These are phyloP conservation scores for Hypholoma sublateritium DNA, from an alignment of 768 basidiomycete genomes.

Conservation along the genomic window DNA sequence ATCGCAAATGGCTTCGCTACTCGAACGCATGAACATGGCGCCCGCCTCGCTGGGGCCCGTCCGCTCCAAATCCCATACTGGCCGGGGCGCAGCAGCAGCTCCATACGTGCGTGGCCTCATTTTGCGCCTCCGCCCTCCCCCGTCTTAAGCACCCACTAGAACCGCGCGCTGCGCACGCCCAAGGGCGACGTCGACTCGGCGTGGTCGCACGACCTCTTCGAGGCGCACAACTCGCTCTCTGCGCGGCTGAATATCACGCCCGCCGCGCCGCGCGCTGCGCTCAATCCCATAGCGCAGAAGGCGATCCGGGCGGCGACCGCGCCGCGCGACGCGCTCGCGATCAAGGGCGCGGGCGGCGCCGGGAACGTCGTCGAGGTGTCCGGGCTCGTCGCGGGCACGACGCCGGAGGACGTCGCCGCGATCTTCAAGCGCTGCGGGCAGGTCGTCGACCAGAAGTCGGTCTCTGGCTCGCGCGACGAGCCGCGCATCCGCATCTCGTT, in stretches of 20 bases:
- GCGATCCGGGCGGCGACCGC: conserved; percentile 63
- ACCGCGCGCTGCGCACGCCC: conserved; percentile 52
- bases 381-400: conserved; percentile 74
- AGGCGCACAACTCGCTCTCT: conserved; percentile 59
- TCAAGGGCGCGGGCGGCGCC: conserved; percentile 66
- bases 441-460: conserved; percentile 48
- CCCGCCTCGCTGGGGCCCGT: conserved; percentile 44
- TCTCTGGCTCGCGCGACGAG: conserved; percentile 33
- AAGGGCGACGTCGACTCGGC: conserved; percentile 65
- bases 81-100: conserved; percentile 39
- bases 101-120: conserved; percentile 52
- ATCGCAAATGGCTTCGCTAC: conserved; percentile 51
- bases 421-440: conserved; percentile 82
- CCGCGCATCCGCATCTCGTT: conserved; percentile 73
- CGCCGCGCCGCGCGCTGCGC: conserved; percentile 48
- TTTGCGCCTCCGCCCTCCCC: conserved; percentile 19
- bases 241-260: conserved; percentile 52
- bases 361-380: conserved; percentile 76
- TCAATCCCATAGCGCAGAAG: conserved; percentile 52
- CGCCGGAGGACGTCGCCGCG: conserved; percentile 79
- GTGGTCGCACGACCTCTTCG: conserved; percentile 76
- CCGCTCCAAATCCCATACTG: conserved; percentile 39
- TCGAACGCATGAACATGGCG: conserved; percentile 55
- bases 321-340: conserved; percentile 42
- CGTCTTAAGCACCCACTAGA: conserved; percentile 32